Evolutionary conservation across 2,329 filamentous ascomycete genomes (phyloP), one percentile per base, ranked within the genome.

Genomic region (Sporothrix humicola): DNA sequence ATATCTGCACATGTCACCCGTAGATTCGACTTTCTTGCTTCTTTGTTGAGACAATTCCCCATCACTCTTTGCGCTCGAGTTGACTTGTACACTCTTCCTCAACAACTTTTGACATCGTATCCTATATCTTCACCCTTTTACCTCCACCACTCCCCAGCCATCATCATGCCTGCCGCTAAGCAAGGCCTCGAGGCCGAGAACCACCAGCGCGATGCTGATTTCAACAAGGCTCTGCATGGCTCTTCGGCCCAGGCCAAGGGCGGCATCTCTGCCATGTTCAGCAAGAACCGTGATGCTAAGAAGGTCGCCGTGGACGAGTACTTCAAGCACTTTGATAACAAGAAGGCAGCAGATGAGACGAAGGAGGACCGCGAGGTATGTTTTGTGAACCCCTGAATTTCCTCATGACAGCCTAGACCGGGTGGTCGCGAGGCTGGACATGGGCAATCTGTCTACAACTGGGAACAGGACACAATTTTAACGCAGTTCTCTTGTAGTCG

Each of bases 201-300:
- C 82, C 92, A 95, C 82, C 81, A 84, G 80, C 93, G 94, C 78
- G 94, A 97, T 92, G 93, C 93, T 76, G 92, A 89, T 78, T 97
- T 97, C 88, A 95, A 93, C 87, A 93, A 94, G 85, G 93, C 90
- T 77, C 87, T 97, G 86, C 95, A 98, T 83, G 93, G 88, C 79
- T 82, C 82, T 75, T 94, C 93, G 72, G 86, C 93, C 69, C 83
- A 90, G 80, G 89, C 89, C 61, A 84, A 87, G 73, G 93, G 92
- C 80, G 93, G 93, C 77, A 88, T 98, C 79, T 85, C 89, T 78
- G 93, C 95, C 79, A 95, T 98, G 90, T 86, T 97, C 80, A 87
- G 87, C 81, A 99, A 99, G 86, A 91, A 96, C 82, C 85, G 76
- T 37, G 79, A 79, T 26, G 81, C 81, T n/a, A 80, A 82, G 77